Evolutionary conservation across 495 filamentous ascomycete genomes (phyloP).

Genomic region (Neurospora africana): DNA sequence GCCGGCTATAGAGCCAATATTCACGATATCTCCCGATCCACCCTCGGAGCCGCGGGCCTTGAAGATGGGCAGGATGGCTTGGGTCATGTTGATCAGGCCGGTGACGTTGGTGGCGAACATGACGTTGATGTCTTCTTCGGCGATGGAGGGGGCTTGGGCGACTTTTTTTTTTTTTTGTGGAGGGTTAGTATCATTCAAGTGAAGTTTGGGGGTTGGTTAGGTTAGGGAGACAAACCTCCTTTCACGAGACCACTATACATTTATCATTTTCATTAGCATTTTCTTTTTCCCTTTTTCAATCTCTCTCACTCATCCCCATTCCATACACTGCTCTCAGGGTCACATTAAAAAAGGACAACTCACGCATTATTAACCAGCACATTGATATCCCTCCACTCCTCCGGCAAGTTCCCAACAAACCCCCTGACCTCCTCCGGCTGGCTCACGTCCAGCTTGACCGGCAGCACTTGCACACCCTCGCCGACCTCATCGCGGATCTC

Average conservation of each 20-base stretch:
- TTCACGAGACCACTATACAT: slow-evolving; percentile 20
- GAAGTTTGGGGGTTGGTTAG: not conserved
- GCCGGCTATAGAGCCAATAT: slow-evolving; percentile 91
- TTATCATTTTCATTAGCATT: not conserved
- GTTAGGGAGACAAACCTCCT: slow-evolving; percentile 11
- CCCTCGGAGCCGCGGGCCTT: slow-evolving; percentile 60
- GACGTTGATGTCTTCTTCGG: slow-evolving; percentile 66
- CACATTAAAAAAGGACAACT: slow-evolving; percentile 23
- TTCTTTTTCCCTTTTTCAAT: not conserved
- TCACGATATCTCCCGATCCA: slow-evolving; percentile 88
- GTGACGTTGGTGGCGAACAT: slow-evolving; percentile 94
- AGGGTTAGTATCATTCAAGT: not conserved
- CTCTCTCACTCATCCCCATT: not conserved
- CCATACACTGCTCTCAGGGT: not conserved
- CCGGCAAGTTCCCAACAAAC: slow-evolving; percentile 65
- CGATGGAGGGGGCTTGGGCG: slow-evolving; percentile 76
- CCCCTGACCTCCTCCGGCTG: slow-evolving; percentile 61
- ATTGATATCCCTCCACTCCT: slow-evolving; percentile 79
- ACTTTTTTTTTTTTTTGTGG: slow-evolving; percentile 29
- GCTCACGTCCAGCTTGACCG: slow-evolving; percentile 80
- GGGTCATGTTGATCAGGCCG: slow-evolving; percentile 94
- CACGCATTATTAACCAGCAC: slow-evolving; percentile 96
- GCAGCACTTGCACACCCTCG: slow-evolving; percentile 68
- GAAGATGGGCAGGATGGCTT: slow-evolving; percentile 79
- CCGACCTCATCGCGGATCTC: slow-evolving; percentile 73